Base-by-base conservation (phyloP, 1,139 yeast species). In the Maudiozyma humilis region DNA sequence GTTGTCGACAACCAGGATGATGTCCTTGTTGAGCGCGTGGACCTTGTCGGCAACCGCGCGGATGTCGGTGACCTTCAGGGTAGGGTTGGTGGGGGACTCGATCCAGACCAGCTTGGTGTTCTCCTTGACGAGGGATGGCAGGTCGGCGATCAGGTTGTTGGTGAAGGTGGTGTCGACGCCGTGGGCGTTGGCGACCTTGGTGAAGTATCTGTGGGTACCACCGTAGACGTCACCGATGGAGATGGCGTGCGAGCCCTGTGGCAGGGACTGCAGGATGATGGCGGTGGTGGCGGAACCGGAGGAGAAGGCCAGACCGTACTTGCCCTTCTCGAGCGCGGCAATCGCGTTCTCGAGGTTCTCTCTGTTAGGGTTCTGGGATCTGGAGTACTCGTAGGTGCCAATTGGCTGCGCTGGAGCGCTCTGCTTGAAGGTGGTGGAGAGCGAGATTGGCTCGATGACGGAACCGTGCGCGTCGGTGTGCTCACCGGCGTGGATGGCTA, bases 241-340 rank as follows among this genome's bases (percentile, higher is more conserved):
- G 44, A 86, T 72, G 42, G 83, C 82, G 59, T 85, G 94, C 44
- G 85, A 72, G 45, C 82, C 82, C 52, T 76, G 73, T 39, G 87
- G 82, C 57, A 86, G 70, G 36, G 84, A 74, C 66, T 85, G 94
- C 54, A 85, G 68, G 42, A 87, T 72, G 56, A 82, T 75, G 31
- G 93, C 88, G 44, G 95, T 84, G 52, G 89, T 76, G 45, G 95
- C 95, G 43, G 89, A 82, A 44, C 96, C 96, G 17, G 94, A 84
- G 38, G 86, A 70, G 64, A 84, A 80, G 14, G 91, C 95, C 51
- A 87, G 66, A 20, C 88, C 95, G 62, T 77, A 73, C 64, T 79
- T 78, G 54, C 84, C 95, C 49, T 74, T 73, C 68, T 86, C 95
- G 49, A 87, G 72, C 33, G 87, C 73, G 42, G 95, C 95, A 47